Evolutionary conservation across 139 green algal genomes (phyloP), one percentile per base, ranked within the genome.

Genomic region (Monoraphidium neglectum): DNA sequence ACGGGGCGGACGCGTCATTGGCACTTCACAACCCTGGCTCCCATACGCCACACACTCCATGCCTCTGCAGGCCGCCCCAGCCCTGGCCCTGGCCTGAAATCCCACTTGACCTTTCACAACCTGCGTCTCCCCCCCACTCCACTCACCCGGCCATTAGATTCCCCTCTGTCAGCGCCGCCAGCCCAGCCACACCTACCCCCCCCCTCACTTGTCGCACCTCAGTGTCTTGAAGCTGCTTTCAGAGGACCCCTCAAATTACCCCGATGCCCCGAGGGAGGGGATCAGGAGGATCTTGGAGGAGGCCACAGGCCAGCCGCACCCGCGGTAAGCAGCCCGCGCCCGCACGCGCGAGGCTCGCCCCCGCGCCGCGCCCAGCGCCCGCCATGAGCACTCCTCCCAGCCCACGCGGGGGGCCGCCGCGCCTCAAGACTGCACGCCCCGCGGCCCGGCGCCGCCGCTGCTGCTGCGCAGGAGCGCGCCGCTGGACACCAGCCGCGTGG

Each of bases 211-310:
- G 12, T 5, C 56, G 13, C 26, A 63, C 13, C 10, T 15, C 70
- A 92, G 87, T 76, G 84, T 92, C 10, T 68, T 97, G 40, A 99
- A 99, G 87, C 88, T 99, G 54, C 83, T 99, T n/a, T 96, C 88
- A 23, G 96, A 94, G 65, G 95, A 99, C 78, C 95, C 95, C 3
- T 73, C 68, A 26, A 97, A 98, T 76, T 99, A 99, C 82, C 74
- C 85, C 35, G 94, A 98, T 86, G 96, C 96, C 1, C 94, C 96
- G 0, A 72, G 88, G 10, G 96, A 98, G 80, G 96, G 96, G 60
- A 99, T 99, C 74, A 83, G 96, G 0, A 86, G 95, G 1, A 87
- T 98, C 23, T 85, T 99, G 36, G 94, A 98, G 83, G 73, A 94
- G 37, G 87, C 92, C 15, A 93, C 88, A 10, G 91, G 93, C 35